These are phyloP conservation scores for Ogataea trehaloabstinens DNA, from an alignment of 805 yeast species.

Conservation along the genomic window DNA sequence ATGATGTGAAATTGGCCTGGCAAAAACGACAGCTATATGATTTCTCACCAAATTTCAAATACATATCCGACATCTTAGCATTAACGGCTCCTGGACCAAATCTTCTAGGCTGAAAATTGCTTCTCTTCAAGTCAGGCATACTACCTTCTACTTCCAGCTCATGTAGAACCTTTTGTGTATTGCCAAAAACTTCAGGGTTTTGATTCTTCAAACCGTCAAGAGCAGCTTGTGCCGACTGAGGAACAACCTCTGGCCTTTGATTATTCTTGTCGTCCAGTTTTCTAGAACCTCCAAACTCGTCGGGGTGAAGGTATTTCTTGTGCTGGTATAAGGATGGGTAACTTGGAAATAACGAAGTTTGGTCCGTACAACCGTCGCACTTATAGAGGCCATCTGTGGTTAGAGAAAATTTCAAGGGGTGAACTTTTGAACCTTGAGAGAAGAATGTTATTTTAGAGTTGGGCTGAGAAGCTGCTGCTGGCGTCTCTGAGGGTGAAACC, in stretches of 20 bases:
- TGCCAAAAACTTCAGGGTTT: too few relatives aligned
- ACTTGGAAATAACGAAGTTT: constrained; percentile 10
- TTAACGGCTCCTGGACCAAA: constrained; percentile 16
- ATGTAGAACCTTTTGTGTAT: too few relatives aligned
- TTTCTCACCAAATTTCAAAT: constrained; percentile 13
- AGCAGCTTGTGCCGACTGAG: too few relatives aligned
- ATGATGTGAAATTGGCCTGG: constrained; percentile 16
- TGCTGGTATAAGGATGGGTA: constrained; percentile 24
- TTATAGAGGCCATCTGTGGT: constrained; percentile 19
- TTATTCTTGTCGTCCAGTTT: too few relatives aligned
- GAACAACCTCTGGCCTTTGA: too few relatives aligned
- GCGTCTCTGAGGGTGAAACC: background rate
- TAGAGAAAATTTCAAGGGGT: constrained; percentile 17
- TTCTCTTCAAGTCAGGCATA: background rate
- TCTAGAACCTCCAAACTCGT: constrained; percentile 12
- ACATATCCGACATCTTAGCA: constrained; percentile 18
- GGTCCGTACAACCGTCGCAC: constrained; percentile 18
- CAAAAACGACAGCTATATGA: constrained; percentile 19
- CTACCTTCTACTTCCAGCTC: too few relatives aligned
- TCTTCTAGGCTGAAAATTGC: constrained; percentile 7
- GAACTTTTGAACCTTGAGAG: constrained; percentile 5
- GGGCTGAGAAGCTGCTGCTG: background rate
- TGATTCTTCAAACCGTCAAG: too few relatives aligned
- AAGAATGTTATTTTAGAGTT: background rate
- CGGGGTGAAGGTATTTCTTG: constrained; percentile 16